Evolutionary conservation across 345 rosid genomes (phyloP).

Genomic region (Aethionema arabicum): DNA sequence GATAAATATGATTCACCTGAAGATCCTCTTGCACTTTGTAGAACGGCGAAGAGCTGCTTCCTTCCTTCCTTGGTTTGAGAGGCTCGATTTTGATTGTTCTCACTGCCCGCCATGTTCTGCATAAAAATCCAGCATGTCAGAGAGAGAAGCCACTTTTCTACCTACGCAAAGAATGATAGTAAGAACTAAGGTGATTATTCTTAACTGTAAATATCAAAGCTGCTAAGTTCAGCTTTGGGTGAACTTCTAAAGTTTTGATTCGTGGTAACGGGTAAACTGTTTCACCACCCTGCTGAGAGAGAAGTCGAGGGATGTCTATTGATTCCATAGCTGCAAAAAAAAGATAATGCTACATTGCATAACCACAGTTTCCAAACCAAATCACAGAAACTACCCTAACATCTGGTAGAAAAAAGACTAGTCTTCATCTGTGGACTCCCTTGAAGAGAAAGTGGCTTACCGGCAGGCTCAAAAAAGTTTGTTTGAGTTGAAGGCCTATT

Average conservation of each 20-base stretch:
- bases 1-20: conserved; percentile 60
- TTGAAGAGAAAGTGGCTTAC: conserved; percentile 40
- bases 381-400: conserved; percentile 1
- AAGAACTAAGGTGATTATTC: conserved; percentile 31
- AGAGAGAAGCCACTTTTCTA: conserved; percentile 27
- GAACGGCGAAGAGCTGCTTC: conserved; percentile 93
- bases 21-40: conserved; percentile 98
- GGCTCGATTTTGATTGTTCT: conserved; percentile 70
- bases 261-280: conserved; percentile 91
- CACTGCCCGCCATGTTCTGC: conserved; percentile 65
- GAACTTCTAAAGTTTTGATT: conserved; percentile 81
- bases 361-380: conserved; percentile 19
- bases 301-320: conserved; percentile 79
- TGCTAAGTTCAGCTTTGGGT: conserved; percentile 86
- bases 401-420: conserved; percentile 6
- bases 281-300: conserved; percentile 97
- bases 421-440: conserved; percentile 8
- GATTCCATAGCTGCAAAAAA: conserved; percentile 74
- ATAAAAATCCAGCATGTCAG: conserved; percentile 28
- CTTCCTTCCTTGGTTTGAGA: conserved; percentile 92
- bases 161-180: conserved; percentile 16
- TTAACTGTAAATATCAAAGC: conserved; percentile 88
- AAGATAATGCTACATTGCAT: conserved; percentile 15
- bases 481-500: conserved; percentile 91
- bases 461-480: conserved; percentile 90